Evolutionary conservation across 768 basidiomycete species (phyloP).

Genomic region (Pisolithus microcarpus): DNA sequence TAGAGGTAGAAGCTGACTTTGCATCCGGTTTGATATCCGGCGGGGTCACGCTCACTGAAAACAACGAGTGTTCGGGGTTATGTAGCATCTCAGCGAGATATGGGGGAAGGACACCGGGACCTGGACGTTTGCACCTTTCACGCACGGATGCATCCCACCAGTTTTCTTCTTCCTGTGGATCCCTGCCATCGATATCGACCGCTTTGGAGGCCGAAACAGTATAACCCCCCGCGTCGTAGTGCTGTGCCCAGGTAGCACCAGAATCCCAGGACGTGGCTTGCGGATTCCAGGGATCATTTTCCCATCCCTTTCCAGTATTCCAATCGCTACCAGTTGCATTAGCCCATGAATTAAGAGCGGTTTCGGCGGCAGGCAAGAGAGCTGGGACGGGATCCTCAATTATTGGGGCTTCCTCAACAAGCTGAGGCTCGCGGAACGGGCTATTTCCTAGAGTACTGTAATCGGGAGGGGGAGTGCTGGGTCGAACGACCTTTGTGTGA

Average conservation of each 20-base stretch:
- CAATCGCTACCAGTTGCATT: conserved; percentile 16
- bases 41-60: conserved; percentile 43
- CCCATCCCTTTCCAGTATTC: conserved; percentile 13
- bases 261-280: conserved; percentile 20
- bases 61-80: conserved; percentile 65
- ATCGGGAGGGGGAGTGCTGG: conserved; percentile 21
- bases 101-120: conserved; percentile 64
- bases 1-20: conserved; percentile 10
- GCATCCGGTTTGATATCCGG: conserved; percentile 25
- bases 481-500: conserved; percentile 29
- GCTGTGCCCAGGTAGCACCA: conserved; percentile 17
- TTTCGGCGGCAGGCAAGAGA: conserved; percentile 30
- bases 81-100: conserved; percentile 61
- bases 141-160: conserved; percentile 63
- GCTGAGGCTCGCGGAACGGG: conserved; percentile 49
- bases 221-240: conserved; percentile 8
- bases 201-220: conserved; percentile 19
- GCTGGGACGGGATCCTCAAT: conserved; percentile 30
- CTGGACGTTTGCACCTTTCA: conserved; percentile 46
- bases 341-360: conserved; percentile 21
- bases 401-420: conserved; percentile 38
- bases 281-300: conserved; percentile 16
- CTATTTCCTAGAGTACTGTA: conserved; percentile 18
- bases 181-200: conserved; percentile 53
- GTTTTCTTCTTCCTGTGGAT: conserved; percentile 49